A percentile compares a stretch with the other conserved stretches of the same genome.
Conservation (phyloP, 805 yeast genomes). For the Saccharomycopsis malanga region DNA sequence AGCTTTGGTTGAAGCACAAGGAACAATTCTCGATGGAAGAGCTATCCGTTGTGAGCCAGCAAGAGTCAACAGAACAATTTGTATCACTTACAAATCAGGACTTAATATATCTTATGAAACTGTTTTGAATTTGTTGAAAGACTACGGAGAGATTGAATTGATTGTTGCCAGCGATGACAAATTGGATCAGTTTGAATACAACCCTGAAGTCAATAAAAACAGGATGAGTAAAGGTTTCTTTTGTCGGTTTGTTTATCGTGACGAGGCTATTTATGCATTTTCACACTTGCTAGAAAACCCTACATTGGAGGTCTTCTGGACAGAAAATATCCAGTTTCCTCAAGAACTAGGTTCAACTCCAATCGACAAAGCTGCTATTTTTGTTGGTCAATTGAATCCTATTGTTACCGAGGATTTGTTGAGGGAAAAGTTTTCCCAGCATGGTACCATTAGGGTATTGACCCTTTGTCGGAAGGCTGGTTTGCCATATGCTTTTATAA, state of each 20-base stretch:
- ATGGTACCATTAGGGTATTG: conserved; percentile 57
- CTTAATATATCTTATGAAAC: conserved; percentile 27
- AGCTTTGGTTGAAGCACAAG: conserved; percentile 67
- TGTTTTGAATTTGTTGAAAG: conserved; percentile 35
- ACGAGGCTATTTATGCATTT: conserved; percentile 82
- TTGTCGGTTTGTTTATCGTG: conserved; percentile 70
- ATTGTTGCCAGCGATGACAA: conserved; percentile 38
- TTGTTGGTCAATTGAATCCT: conserved; percentile 65
- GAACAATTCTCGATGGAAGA: conserved; percentile 63
- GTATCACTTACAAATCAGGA: conserved; percentile 37
- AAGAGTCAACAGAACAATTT: conserved; percentile 81
- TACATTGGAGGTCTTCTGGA: conserved; percentile 71
- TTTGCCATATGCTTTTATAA: conserved; percentile 66
- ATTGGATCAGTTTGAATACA: conserved; percentile 22
- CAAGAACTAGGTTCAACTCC: conserved; percentile 29
- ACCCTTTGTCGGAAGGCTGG: conserved; percentile 47
- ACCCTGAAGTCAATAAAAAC: conserved; percentile 15
- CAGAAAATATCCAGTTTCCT: conserved; percentile 66
- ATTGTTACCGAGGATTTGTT: conserved; percentile 50
- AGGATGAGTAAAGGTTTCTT: conserved; percentile 50
- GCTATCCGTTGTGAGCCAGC: conserved; percentile 85
- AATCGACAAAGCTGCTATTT: conserved; percentile 68
- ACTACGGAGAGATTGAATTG: conserved; percentile 75
- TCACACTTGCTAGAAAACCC: conserved; percentile 54
- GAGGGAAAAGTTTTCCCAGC: conserved; percentile 50